These are phyloP conservation scores for Magnolia officinalis DNA, from an alignment of 164 flowering plant genomes.

Conservation along the genomic window DNA sequence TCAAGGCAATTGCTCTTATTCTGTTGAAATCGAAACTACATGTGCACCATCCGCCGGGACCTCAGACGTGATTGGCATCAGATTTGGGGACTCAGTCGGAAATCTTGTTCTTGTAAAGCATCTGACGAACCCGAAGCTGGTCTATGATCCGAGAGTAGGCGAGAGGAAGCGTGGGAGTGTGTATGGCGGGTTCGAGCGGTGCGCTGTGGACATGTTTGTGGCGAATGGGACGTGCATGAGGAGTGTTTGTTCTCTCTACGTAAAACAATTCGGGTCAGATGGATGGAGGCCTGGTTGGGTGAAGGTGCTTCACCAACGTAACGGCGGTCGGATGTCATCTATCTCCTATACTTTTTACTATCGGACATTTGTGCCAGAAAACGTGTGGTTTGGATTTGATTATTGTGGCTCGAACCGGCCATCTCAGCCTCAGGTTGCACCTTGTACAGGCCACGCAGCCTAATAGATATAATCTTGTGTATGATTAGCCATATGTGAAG, in stretches of 20 bases:
- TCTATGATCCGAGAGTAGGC: conserved; percentile 9
- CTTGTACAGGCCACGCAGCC: neutral
- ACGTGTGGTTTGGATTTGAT: conserved; percentile 24
- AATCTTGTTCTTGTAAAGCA: conserved; percentile 18
- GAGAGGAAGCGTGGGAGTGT: conserved; percentile 8
- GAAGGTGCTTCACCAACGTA: conserved; percentile 16
- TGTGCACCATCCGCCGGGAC: conserved; percentile 18
- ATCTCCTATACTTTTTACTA: conserved; percentile 14
- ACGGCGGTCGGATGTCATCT: neutral
- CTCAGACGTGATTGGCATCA: conserved; percentile 3
- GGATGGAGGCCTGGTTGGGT: conserved; percentile 25
- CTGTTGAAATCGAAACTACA: conserved; percentile 18
- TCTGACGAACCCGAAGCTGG: conserved; percentile 15
- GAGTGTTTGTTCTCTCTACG: conserved; percentile 16
- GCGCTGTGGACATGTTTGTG: conserved; percentile 13
- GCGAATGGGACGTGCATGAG: conserved; percentile 18
- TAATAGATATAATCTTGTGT: no score
- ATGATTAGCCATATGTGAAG: no score
- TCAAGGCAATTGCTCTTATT: conserved; percentile 15
- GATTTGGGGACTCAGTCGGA: conserved; percentile 15
- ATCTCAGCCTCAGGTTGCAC: conserved; percentile 7
- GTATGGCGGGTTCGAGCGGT: conserved; percentile 15
- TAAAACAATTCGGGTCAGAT: conserved; percentile 11
- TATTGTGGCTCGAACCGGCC: conserved; percentile 9
- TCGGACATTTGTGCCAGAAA: conserved; percentile 16